Base-by-base conservation (phyloP, 2,329 filamentous ascomycete genomes). In the Chaetomium globosum region DNA sequence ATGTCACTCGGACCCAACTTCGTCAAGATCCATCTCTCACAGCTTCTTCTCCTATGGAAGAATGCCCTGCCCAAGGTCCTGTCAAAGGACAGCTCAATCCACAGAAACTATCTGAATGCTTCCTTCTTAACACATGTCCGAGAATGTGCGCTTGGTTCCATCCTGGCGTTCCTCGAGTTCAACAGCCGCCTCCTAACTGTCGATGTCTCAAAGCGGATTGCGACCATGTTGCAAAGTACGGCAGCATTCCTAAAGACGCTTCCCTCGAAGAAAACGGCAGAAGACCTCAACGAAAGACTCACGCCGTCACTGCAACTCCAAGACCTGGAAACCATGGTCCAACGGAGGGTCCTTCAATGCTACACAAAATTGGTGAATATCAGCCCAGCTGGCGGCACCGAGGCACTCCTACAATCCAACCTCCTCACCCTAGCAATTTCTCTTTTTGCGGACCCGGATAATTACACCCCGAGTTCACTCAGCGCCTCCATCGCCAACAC, bases 1-100 rank as follows among this genome's bases (percentile, higher is more conserved):
- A 98, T 98, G 94, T 93, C 93, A 0, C 84, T 99, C 0, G 95
- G 95, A 0, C 94, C 95, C 4, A 98, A 97, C 76, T 99, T 99
- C 76, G 94, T 98, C 77, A 99, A 99, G 79, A 98, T 98, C 28
- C 95, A 99, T 77, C 84, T 99, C 8, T 94, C 93, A 2, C 95
- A 99, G 74, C 83, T 99, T 26, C 87, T 99, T 63, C 81, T 99
- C 9, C 81, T 99, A 7, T 99, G 95, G 95, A 97, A 97, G 77
- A 99, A 98, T 76, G 94, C 95, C 0, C 83, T 99, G 12, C 94
- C 96, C 0, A 97, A 96, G 73, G 94, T 96, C 6, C 79, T 98
- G n/a, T 89, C 92, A 39, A 96, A 93, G 75, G 94, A 98, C 71
- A 96, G 95, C 70, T 92, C 92, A 59, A 87, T 89, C 0, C 88